A percentile compares a stretch with the other conserved stretches of the same genome.
Evolutionary conservation across 352 stramenopile genomes (phyloP).

Genomic region (Phytophthora hibernalis): DNA sequence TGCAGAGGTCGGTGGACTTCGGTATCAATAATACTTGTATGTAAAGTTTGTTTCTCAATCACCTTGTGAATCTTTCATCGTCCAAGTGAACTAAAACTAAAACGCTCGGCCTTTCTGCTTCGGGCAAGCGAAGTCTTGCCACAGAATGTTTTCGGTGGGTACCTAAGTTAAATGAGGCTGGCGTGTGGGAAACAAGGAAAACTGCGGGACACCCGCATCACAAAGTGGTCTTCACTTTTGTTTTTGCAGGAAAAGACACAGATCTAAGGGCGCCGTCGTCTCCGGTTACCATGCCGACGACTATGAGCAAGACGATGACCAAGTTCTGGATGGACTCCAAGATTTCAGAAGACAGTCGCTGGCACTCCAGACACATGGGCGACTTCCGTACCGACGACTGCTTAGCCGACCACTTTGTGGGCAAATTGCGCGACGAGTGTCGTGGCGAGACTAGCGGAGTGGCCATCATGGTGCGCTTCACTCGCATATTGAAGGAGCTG

Average conservation of each 20-base stretch:
- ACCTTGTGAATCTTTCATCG: no score
- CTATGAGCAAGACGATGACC: constrained; percentile 35
- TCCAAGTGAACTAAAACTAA: no score
- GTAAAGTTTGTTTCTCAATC: not conserved
- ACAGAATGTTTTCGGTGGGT: no score
- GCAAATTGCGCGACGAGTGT: constrained; percentile 22
- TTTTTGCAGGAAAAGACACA: not conserved
- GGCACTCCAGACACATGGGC: constrained; percentile 28
- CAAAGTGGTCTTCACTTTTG: not conserved
- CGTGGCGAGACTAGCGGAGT: constrained; percentile 21
- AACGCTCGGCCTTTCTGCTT: no score
- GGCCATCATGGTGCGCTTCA: constrained; percentile 37
- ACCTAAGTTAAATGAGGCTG: not conserved
- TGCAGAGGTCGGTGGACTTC: not conserved
- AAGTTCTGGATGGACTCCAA: constrained; percentile 41
- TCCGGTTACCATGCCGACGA: constrained; percentile 9
- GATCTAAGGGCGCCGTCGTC: not conserved
- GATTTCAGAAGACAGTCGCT: constrained; percentile 36
- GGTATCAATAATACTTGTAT: no score
- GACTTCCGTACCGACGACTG: constrained; percentile 22
- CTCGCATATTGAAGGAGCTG: constrained; percentile 32
- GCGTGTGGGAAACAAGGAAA: not conserved
- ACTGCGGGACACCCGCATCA: not conserved
- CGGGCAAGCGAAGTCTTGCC: no score
- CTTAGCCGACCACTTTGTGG: constrained; percentile 35